Conservation (phyloP, 1,284 basidiomycete genomes). For the Porodaedalea pini region DNA sequence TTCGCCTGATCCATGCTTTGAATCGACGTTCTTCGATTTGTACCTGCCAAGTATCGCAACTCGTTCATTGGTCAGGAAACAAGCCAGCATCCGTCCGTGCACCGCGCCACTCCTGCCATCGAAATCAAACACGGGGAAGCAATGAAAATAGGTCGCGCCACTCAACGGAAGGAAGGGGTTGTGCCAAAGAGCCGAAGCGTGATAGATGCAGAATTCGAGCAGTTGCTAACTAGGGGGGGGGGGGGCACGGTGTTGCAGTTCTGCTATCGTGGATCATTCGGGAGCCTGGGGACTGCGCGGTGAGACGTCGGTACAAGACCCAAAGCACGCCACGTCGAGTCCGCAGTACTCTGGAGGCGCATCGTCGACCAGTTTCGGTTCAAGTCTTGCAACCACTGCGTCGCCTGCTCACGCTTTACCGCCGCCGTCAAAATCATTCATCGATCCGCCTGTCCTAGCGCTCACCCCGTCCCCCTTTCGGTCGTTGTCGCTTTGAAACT, state of each 20-base stretch:
- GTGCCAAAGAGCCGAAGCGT: slow-evolving; percentile 59
- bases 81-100: too few species aligned
- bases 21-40: slow-evolving; percentile 69
- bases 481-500: slow-evolving; percentile 8
- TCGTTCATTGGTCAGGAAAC: slow-evolving; percentile 55
- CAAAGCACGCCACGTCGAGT: neutral
- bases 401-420: too few species aligned
- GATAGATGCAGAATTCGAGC: slow-evolving; percentile 74
- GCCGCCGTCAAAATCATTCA: too few species aligned
- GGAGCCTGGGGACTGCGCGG: slow-evolving; percentile 10
- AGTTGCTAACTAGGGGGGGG: slow-evolving; percentile 53
- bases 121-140: slow-evolving; percentile 36
- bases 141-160: slow-evolving; percentile 75
- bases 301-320: slow-evolving; percentile 7
- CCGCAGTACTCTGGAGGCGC: neutral
- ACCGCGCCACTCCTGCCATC: slow-evolving; percentile 36
- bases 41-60: slow-evolving; percentile 80
- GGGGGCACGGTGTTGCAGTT: slow-evolving; percentile 42
- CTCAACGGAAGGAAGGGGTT: slow-evolving; percentile 70
- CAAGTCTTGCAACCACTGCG: too few species aligned
- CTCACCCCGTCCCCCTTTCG: slow-evolving; percentile 18
- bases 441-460: too few species aligned
- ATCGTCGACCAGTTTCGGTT: too few species aligned
- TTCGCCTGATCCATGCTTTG: slow-evolving; percentile 49
- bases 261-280: slow-evolving; percentile 2